phyloP scores from a whole-genome alignment of 1,139 yeast species.

The Zygosaccharomyces sapae region DNA sequence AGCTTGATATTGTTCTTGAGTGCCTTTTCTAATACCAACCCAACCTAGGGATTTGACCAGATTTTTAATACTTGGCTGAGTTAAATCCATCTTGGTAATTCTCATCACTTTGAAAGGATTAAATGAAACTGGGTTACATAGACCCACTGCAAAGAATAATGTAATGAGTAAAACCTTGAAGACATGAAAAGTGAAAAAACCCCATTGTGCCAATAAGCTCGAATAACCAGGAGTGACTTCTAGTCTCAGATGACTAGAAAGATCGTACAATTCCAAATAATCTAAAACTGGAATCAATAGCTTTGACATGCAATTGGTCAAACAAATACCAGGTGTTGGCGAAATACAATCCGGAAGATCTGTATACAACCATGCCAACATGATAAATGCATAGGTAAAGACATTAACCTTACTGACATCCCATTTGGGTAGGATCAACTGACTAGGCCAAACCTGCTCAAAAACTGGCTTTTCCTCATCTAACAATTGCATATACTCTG shows the following conservation, averaged over 20 bases:
- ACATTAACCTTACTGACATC: constrained; percentile 49
- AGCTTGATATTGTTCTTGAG: constrained; percentile 67
- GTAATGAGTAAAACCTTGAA: constrained; percentile 56
- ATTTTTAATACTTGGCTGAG: constrained; percentile 42
- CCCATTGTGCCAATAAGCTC: constrained; percentile 51
- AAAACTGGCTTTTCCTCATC: constrained; percentile 47
- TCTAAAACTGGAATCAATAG: constrained; percentile 39
- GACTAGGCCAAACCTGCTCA: constrained; percentile 82
- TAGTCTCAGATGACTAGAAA: constrained; percentile 46
- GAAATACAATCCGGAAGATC: constrained; percentile 85
- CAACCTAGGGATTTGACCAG: constrained; percentile 71
- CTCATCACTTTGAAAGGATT: constrained; percentile 39
- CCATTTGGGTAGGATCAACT: constrained; percentile 82
- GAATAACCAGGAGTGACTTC: constrained; percentile 43
- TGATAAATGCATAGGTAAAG: constrained; percentile 43
- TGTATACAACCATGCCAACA: constrained; percentile 77
- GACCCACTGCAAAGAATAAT: constrained; percentile 59
- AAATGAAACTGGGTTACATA: constrained; percentile 67
- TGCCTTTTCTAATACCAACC: constrained; percentile 82
- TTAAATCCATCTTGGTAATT: constrained; percentile 26
- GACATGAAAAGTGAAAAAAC: constrained; percentile 68
- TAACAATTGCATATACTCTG: constrained; percentile 43
- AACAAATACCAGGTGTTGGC: constrained; percentile 88
- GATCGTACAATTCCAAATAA: constrained; percentile 36
- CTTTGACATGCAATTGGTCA: constrained; percentile 60